Base-by-base conservation (phyloP, 1,284 basidiomycete genomes). In the Ceratobasidium sp. region DNA sequence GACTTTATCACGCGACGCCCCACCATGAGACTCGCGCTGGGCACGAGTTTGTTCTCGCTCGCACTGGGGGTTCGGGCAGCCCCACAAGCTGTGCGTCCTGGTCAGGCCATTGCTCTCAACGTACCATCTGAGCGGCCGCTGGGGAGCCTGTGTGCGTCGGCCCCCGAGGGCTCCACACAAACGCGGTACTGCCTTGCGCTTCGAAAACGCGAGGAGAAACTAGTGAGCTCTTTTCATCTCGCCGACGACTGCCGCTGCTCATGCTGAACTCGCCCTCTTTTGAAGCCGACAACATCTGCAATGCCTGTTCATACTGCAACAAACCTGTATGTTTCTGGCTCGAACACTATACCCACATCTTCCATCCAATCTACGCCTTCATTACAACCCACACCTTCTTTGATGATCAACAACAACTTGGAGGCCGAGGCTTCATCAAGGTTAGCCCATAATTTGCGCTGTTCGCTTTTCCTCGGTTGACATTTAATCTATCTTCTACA, bases 11-110 rank as follows among this genome's bases (percentile, higher is more conserved):
- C 28, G 12, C 50, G 52, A 69, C 52, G 4, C 26, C 45, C 32
- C 39, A n/a, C 36, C 36, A 71, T 71, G 67, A 71, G 34, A 71
- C 67, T 71, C 57, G 67, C 55, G 57, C 67, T 71, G 67, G 45
- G 26, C 67, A 59, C 67, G 67, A 52, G 67, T 71, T 59, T 41
- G 55, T 21, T 71, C 5, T n/a, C 30, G 18, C 30, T 55, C 23
- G 67, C 57, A 32, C 30, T 36, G 1, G 55, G 28, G 10, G 43
- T 26, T n/a, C 57, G 67, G 67, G 67, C 67, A 9, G 57, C 57
- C n/a, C 67, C 67, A 36, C 41, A 21, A 59, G 43, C 57, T 50
- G 45, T 60, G 43, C 57, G 32, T 21, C 67, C 16, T 21, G 30
- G n/a, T 14, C 61, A 23, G 61, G 61, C 61, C 21, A 50, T 53